These are phyloP conservation scores for Amanita pseudoporphyria DNA, from an alignment of 768 basidiomycete genomes.

Conservation along the genomic window DNA sequence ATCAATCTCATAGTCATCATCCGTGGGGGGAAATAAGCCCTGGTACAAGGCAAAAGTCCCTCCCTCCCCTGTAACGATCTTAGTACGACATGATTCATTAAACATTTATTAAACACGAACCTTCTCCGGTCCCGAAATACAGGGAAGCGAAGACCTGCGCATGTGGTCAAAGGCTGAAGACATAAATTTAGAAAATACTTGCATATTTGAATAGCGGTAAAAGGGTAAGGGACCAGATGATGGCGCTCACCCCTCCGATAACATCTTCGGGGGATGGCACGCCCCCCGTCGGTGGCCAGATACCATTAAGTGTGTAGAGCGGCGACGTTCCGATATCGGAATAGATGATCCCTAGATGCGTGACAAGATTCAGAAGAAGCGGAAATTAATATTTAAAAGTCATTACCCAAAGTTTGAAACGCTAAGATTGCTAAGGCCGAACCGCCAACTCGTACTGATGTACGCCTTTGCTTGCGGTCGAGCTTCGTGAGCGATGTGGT, in stretches of 20 bases:
- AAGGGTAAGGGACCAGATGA: slow-evolving; percentile 55
- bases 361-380: neutral
- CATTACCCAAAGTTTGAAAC: slow-evolving; percentile 25
- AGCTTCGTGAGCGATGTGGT: neutral
- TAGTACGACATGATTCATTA: neutral
- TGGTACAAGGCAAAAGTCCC: slow-evolving; percentile 59
- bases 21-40: slow-evolving; percentile 42
- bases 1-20: slow-evolving; percentile 36
- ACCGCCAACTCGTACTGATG: slow-evolving; percentile 10
- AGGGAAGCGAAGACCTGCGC: slow-evolving; percentile 33
- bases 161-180: neutral
- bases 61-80: slow-evolving; percentile 42
- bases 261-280: slow-evolving; percentile 48
- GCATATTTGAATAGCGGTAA: slow-evolving; percentile 62
- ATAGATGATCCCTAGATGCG: slow-evolving; percentile 33
- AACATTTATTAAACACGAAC: neutral
- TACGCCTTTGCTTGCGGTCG: neutral
- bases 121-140: slow-evolving; percentile 23
- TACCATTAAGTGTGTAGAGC: slow-evolving; percentile 55
- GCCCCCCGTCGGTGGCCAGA: slow-evolving; percentile 41
- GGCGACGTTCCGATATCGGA: slow-evolving; percentile 51
- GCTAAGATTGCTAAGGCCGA: slow-evolving; percentile 20
- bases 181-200: slow-evolving; percentile 9
- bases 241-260: slow-evolving; percentile 53
- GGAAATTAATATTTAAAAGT: neutral